Conservation (phyloP, 169 alveolate genomes). For the Plasmodium chabaudi region DNA sequence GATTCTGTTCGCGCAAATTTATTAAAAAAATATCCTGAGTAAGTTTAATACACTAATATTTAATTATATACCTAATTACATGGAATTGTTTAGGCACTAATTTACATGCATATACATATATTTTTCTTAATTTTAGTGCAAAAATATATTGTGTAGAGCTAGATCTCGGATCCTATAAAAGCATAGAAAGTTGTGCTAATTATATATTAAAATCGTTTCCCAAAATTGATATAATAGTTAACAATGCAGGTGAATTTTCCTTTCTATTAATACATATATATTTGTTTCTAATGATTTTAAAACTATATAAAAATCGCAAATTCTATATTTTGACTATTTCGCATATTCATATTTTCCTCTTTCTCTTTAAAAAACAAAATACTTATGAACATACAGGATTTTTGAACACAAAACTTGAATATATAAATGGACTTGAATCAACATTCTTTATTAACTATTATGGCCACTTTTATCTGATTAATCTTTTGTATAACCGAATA, state of each 20-base stretch:
- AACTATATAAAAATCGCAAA: too few relatives aligned
- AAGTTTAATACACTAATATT: background rate
- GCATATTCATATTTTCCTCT: background rate
- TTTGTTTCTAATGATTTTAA: background rate
- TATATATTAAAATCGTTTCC: slow-evolving; percentile 32
- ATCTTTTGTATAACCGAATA: slow-evolving; percentile 33
- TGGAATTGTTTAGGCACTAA: background rate
- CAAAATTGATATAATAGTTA: slow-evolving; percentile 66
- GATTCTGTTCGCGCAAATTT: slow-evolving; percentile 28
- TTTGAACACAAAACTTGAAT: slow-evolving; percentile 32
- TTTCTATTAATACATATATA: slow-evolving; percentile 11
- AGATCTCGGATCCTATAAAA: slow-evolving; percentile 42
- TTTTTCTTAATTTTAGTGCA: slow-evolving; percentile 13
- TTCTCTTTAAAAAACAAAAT: slow-evolving; percentile 1
- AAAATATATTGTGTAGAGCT: slow-evolving; percentile 49
- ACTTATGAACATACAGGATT: slow-evolving; percentile 14
- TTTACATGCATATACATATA: background rate
- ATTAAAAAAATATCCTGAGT: slow-evolving; percentile 32
- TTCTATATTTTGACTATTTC: background rate
- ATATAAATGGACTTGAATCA: slow-evolving; percentile 39
- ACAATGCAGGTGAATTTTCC: slow-evolving; percentile 54
- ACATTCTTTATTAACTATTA: slow-evolving; percentile 55
- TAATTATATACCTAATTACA: background rate
- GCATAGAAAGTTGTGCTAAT: slow-evolving; percentile 65
- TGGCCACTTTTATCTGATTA: slow-evolving; percentile 66